Evolutionary conservation across 345 rosid genomes (phyloP).

Genomic region (Eucalyptus marginata): DNA sequence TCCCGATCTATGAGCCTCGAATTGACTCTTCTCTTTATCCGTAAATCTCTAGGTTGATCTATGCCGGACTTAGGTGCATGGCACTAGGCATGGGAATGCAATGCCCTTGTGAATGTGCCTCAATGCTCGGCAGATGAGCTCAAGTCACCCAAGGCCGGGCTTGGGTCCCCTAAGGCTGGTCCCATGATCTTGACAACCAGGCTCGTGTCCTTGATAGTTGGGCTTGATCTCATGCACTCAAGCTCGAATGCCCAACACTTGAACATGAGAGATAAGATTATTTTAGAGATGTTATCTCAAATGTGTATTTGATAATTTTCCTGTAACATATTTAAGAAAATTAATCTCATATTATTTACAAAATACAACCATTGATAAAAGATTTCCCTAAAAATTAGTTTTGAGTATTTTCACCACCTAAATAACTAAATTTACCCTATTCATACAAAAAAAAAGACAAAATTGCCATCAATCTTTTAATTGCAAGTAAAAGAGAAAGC

Average conservation of each 20-base stretch:
- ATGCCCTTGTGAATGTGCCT: neutral
- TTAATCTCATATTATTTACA: neutral
- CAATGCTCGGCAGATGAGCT: fast-evolving
- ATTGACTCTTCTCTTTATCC: neutral
- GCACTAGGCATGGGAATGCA: neutral
- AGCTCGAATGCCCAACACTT: neutral
- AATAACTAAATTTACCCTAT: neutral
- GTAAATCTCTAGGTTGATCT: fast-evolving
- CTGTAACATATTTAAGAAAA: neutral
- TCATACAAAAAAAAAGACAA: neutral
- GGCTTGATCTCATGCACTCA: neutral
- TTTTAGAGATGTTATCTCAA: neutral
- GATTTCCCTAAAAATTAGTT: neutral
- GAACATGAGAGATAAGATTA: neutral
- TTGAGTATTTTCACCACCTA: neutral
- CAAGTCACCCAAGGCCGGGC: neutral
- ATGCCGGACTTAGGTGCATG: fast-evolving
- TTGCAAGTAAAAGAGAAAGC: neutral
- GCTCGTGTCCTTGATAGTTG: neutral
- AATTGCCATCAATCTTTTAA: neutral
- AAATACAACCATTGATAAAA: neutral
- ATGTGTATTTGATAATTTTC: neutral
- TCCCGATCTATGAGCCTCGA: neutral
- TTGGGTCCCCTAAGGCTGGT: neutral
- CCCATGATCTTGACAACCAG: neutral